A percentile compares a stretch with the other conserved stretches of the same genome.
Conservation (phyloP, 805 yeast species). For the Clavispora carvajalis region DNA sequence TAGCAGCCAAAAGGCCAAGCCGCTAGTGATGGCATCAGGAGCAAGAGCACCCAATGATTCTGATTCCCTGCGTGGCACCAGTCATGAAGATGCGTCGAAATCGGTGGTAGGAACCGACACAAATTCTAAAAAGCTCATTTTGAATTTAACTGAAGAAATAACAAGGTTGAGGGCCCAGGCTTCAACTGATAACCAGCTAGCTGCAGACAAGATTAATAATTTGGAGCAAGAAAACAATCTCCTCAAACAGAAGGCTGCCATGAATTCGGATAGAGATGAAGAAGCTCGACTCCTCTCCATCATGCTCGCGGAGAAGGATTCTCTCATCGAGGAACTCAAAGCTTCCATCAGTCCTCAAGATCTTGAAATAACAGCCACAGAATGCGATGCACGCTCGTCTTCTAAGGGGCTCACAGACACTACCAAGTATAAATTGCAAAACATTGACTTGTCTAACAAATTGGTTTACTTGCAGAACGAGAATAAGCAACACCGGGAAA, state of each 20-base stretch:
- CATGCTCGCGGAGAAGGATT: slow-evolving; percentile 22
- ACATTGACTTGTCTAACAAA: slow-evolving; percentile 40
- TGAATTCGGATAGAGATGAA: slow-evolving; percentile 12
- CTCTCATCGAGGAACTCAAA: slow-evolving; percentile 29
- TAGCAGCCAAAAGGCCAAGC: neutral
- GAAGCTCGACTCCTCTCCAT: slow-evolving; percentile 5
- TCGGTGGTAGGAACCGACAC: slow-evolving; percentile 9
- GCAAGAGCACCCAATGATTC: neutral
- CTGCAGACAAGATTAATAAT: slow-evolving; percentile 47
- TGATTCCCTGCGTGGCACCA: neutral
- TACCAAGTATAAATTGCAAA: slow-evolving; percentile 37
- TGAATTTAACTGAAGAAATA: slow-evolving; percentile 30
- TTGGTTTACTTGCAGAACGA: slow-evolving; percentile 43
- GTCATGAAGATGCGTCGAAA: neutral
- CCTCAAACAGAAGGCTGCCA: slow-evolving; percentile 2
- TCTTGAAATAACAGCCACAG: slow-evolving; percentile 15
- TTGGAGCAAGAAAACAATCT: slow-evolving; percentile 37
- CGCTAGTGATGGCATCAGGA: neutral
- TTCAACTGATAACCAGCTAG: slow-evolving; percentile 49
- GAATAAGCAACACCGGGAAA: slow-evolving; percentile 36
- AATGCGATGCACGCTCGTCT: slow-evolving; percentile 9
- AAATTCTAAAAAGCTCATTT: slow-evolving; percentile 26
- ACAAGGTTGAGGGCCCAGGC: slow-evolving; percentile 26
- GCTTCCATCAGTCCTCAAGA: slow-evolving; percentile 21
- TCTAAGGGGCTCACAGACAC: slow-evolving; percentile 25